Evolutionary conservation across 371 early-diverging fungal genomes (phyloP).

Genomic region (Chytridium lagenaria): DNA sequence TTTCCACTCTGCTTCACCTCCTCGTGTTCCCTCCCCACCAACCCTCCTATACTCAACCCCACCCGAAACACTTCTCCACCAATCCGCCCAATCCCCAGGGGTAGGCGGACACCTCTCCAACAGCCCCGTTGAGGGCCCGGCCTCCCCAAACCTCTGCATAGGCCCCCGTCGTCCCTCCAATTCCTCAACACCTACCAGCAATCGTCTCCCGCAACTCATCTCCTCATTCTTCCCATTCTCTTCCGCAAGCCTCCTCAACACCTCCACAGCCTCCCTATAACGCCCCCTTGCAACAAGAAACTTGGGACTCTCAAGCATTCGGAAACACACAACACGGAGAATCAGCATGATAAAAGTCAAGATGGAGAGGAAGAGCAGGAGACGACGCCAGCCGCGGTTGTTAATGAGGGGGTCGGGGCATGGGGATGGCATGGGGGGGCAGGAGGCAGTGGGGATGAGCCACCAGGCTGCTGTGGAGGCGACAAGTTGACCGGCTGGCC

Average conservation of each 20-base stretch:
- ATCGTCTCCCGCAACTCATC: background rate
- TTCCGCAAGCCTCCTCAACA: constrained; percentile 72
- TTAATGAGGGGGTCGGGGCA: constrained; percentile 57
- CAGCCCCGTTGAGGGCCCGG: background rate
- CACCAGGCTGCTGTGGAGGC: constrained; percentile 70
- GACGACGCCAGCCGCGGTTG: constrained; percentile 78
- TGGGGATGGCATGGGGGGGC: constrained; percentile 6
- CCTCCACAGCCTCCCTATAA: constrained; percentile 73
- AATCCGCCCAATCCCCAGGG: background rate
- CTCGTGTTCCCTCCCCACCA: background rate
- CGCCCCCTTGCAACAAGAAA: constrained; percentile 72
- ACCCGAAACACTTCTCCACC: background rate
- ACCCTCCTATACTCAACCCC: background rate
- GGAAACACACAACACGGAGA: constrained; percentile 67
- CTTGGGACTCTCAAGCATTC: constrained; percentile 81
- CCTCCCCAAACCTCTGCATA: background rate
- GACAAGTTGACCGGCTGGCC: constrained; percentile 82
- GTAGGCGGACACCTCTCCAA: too few species aligned
- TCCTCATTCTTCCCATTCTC: constrained; percentile 64
- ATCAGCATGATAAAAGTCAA: constrained; percentile 75
- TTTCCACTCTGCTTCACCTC: background rate
- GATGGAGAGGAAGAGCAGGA: constrained; percentile 61
- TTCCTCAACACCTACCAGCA: background rate
- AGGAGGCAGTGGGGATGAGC: constrained; percentile 41
- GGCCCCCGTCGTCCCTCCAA: too few species aligned